Base-by-base conservation (phyloP, 2,329 filamentous ascomycete genomes). In the Penicillium sp. region DNA sequence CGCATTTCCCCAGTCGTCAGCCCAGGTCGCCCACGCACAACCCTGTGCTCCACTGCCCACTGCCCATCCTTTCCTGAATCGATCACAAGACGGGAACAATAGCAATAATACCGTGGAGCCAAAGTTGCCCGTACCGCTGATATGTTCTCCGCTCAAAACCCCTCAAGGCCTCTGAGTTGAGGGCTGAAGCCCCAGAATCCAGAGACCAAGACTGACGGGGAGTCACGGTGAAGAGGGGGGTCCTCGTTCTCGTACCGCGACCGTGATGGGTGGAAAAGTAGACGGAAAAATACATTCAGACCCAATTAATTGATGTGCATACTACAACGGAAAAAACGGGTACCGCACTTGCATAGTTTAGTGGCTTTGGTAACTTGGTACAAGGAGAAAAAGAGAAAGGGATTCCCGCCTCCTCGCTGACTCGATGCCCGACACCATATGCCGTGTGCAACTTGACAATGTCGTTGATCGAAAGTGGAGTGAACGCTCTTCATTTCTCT, bases 21-120 rank as follows among this genome's bases (percentile, higher is more conserved):
- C 33, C 33, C 33, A 35, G 33, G 33, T 35, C 33, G 46, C 48
- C 45, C 28, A 37, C 33, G 46, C 48, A 35, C 28, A 37, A 38
- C 28, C 49, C 43, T 43, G 33, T 43, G 46, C 59, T 61, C 59
- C 59, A 61, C 59, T 35, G 26, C 38, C 26, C 38, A 55, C 37
- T 45, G 55, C 25, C 26, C 42, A 61, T 57, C 55, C 33, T 45
- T 42, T 51, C n/a, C 46, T 19, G 28, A 51, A 51, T 6, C 7
- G 30, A 51, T 35, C 30, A 51, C 48, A 28, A 48, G 28, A 51
- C 28, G 33, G 35, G 28, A n/a, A 26, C 7, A 33, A 33, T 33
- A 11, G 30, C 30, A 33, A 22, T 28, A 22, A 22, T 49, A n/a
- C 30, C 48, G 5, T 51, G 48, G 48, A 51, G n/a, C 35, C 19